Evolutionary conservation across 1,284 basidiomycete genomes (phyloP), one percentile per base, ranked within the genome.

Genomic region (Apiotrichum domesticum): DNA sequence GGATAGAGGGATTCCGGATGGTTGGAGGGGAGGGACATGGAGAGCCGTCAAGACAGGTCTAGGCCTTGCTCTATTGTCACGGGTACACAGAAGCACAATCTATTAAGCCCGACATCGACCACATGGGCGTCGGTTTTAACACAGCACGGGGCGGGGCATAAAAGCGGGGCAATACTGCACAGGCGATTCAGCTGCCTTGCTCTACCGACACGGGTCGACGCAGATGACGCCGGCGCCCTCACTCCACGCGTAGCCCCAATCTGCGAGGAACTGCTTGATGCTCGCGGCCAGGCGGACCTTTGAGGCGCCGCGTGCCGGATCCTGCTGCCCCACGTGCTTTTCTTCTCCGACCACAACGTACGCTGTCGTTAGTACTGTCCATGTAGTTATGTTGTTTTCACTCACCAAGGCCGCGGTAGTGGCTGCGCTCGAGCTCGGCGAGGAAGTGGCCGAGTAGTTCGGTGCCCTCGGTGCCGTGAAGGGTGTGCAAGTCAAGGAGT

Each of bases 191-290:
- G 21, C 21, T 21, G 21, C 21, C 21, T 21, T 21, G 37, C 37
- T 7, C 42, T 37, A 62, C 35, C 72, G 60, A 60, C 70, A 72
- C 21, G 71, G 65, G 61, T 97, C 93, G 51, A 95, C 85, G 69
- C 88, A 93, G 49, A 97, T 82, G 54, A 93, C 84, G 2, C 93
- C 93, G 64, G 90, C 90, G 11, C 85, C 83, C 74, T 97, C 93
- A 74, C 83, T 89, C 89, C 91, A 95, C n/a, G 94, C 89, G 76
- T 94, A 95, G 50, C 88, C 88, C 89, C 91, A 97, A 54, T 87
- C 84, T 66, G 89, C 87, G 48, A 97, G 77, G 84, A 88, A 95
- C 71, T 91, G 88, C 64, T 88, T 86, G 44, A 97, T 85, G 14
- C 88, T 88, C 2, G 86, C 83, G 3, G 86, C 88, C 10, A 98